Evolutionary conservation across 371 early-diverging fungal genomes (phyloP), one percentile per base, ranked within the genome.

Genomic region (Rhizomucor pusillus): DNA sequence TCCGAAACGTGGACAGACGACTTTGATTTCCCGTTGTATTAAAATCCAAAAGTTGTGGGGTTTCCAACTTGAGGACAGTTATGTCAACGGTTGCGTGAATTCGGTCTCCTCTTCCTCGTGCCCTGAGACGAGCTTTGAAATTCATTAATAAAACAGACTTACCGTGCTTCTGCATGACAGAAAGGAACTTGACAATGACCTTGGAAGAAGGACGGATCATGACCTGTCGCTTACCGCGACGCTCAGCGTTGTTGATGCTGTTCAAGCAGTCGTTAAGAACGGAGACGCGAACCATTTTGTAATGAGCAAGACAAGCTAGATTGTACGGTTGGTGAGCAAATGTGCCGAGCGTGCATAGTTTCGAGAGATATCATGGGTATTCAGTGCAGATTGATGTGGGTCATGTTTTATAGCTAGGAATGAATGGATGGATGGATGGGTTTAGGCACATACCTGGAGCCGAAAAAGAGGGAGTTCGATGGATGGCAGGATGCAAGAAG

Each of bases 131-230:
- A 66, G 66, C 29, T 3, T 29, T 29, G 55, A 69, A 82, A 74
- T n/a, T n/a, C n/a, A n/a, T n/a, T n/a, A n/a, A n/a, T n/a, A 73
- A 70, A 74, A 82, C 55, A 82, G 80, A 50, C 19, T 34, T 79
- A 89, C 90, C 94, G 78, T 95, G 94, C 81, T 90, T 90, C 82
- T 96, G 99, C 99, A 99, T 99, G 71, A 95, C 94, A 59, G 91
- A 89, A 55, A 99, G 80, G 88, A 99, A 99, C 84, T 92, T 91
- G 84, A 94, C 84, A 62, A 95, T 88, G 74, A 97, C 95, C 86
- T 96, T 96, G 75, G 95, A 95, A 60, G 89, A 88, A 57, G 94
- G 93, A 57, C 95, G 90, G 73, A 99, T 78, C 56, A 97, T 63
- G 50, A 98, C 97, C 80, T 97, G 95, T 66, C 96, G 88, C 87